A percentile compares a stretch with the other conserved stretches of the same genome.
Evolutionary conservation across 2,329 filamentous ascomycete genomes (phyloP).

Genomic region (Penicillium digitatum): DNA sequence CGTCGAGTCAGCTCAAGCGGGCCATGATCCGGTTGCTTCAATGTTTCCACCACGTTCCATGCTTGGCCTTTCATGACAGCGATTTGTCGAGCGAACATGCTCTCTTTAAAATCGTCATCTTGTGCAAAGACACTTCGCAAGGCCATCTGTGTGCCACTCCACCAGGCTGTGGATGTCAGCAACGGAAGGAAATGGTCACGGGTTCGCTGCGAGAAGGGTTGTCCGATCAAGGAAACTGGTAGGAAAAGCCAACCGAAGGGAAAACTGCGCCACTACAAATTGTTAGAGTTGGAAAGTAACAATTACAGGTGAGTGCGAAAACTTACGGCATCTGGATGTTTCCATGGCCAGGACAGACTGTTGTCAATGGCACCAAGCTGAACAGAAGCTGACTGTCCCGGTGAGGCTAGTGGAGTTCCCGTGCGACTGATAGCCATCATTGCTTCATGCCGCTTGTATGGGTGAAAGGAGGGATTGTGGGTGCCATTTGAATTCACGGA

Average conservation of each 20-base stretch:
- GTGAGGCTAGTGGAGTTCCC: conserved; percentile 48
- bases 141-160: conserved; percentile 86
- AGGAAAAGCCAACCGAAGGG: conserved; percentile 98
- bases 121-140: conserved; percentile 83
- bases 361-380: conserved; percentile 94
- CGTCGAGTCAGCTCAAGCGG: conserved; percentile 88
- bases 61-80: conserved; percentile 99
- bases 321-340: conserved; percentile 83
- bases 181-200: conserved; percentile 93
- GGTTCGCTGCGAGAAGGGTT: conserved; percentile 92
- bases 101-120: conserved; percentile 94
- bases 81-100: conserved; percentile 98
- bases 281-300: conserved; percentile 31
- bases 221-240: conserved; percentile 90
- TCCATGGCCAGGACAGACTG: conserved; percentile 97
- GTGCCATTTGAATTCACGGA: conserved; percentile 46
- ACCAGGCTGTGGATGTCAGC: conserved; percentile 92
- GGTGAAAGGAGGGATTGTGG: conserved; percentile 45
- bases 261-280: conserved; percentile 68
- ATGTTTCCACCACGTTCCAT: conserved; percentile 97
- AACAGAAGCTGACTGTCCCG: conserved; percentile 57
- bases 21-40: conserved; percentile 88
- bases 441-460: conserved; percentile 74
- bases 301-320: background rate
- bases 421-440: conserved; percentile 70